phyloP scores from a whole-genome alignment of 176 grass and related monocot species.

The Carex scoparia region DNA sequence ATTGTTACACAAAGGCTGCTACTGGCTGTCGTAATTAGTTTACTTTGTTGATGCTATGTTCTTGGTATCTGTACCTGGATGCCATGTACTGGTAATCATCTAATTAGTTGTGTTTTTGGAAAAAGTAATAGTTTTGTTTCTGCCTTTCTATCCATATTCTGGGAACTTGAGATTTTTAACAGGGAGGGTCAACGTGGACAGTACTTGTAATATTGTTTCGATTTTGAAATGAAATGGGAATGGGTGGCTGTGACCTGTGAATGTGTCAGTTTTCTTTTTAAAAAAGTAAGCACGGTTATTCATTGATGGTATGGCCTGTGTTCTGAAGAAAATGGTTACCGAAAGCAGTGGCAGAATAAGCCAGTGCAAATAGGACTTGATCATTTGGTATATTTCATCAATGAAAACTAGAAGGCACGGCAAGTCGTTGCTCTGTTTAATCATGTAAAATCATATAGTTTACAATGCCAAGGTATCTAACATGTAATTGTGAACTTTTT shows the following conservation, averaged over 20 bases:
- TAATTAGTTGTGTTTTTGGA: too few relatives aligned
- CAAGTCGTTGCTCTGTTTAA: not conserved
- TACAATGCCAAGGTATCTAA: not conserved
- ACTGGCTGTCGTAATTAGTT: not conserved
- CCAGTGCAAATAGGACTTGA: too few relatives aligned
- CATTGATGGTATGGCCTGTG: too few relatives aligned
- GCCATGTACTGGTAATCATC: not conserved
- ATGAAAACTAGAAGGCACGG: too few relatives aligned
- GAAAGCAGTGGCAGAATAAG: too few relatives aligned
- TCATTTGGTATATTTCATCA: too few relatives aligned
- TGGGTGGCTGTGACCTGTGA: too few relatives aligned
- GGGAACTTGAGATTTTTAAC: not conserved
- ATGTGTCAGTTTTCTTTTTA: not conserved
- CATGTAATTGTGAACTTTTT: not conserved
- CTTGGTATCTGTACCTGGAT: not conserved
- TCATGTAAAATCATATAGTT: not conserved
- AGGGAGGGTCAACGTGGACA: not conserved
- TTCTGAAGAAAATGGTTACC: too few relatives aligned
- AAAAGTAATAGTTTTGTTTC: not conserved
- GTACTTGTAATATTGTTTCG: not conserved
- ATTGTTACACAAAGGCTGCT: not conserved
- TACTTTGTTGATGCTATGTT: not conserved
- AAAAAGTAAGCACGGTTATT: not conserved
- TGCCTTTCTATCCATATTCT: not conserved
- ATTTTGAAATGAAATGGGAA: not conserved